phyloP scores from a whole-genome alignment of 2,329 filamentous ascomycete species.

The Neofusicoccum sp. region DNA sequence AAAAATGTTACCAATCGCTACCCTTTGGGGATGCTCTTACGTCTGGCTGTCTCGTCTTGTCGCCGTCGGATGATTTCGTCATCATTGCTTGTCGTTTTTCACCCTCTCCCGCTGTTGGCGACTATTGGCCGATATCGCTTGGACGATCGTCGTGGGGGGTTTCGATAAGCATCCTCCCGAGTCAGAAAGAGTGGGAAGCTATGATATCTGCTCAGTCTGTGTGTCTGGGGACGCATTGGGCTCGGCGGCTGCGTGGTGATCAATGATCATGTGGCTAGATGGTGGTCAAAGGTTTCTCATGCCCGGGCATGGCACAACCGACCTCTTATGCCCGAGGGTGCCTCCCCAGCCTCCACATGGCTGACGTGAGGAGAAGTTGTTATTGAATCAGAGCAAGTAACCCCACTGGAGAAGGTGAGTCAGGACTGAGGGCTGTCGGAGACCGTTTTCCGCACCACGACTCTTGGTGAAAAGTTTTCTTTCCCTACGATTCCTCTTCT shows the following conservation, averaged over 20 bases:
- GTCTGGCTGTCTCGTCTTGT: neutral
- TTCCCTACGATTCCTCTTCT: neutral
- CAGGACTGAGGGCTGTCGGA: slow-evolving; percentile 4
- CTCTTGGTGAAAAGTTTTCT: slow-evolving; percentile 13
- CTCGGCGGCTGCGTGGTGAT: slow-evolving; percentile 10
- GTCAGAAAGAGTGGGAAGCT: slow-evolving; percentile 3
- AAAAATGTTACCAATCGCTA: slow-evolving; percentile 6
- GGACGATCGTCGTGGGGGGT: neutral
- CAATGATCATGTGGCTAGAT: slow-evolving; percentile 13
- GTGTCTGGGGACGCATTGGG: slow-evolving; percentile 8
- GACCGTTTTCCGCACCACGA: slow-evolving; percentile 1
- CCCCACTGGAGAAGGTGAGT: slow-evolving; percentile 12
- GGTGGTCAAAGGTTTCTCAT: slow-evolving; percentile 2
- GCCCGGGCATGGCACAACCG: slow-evolving; percentile 7
- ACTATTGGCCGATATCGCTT: slow-evolving; percentile 4
- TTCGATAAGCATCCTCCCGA: slow-evolving; percentile 3
- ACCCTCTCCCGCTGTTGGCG: neutral
- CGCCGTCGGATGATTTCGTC: neutral
- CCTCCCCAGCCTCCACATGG: slow-evolving; percentile 6
- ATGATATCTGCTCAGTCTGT: slow-evolving; percentile 7
- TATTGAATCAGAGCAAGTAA: slow-evolving; percentile 6
- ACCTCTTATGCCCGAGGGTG: neutral
- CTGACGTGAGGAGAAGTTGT: slow-evolving; percentile 1
- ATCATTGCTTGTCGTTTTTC: neutral
- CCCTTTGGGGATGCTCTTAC: neutral